Evolutionary conservation across 192 early-diverging fungal species (phyloP), one percentile per base, ranked within the genome.

Genomic region (Podila clonocystis): DNA sequence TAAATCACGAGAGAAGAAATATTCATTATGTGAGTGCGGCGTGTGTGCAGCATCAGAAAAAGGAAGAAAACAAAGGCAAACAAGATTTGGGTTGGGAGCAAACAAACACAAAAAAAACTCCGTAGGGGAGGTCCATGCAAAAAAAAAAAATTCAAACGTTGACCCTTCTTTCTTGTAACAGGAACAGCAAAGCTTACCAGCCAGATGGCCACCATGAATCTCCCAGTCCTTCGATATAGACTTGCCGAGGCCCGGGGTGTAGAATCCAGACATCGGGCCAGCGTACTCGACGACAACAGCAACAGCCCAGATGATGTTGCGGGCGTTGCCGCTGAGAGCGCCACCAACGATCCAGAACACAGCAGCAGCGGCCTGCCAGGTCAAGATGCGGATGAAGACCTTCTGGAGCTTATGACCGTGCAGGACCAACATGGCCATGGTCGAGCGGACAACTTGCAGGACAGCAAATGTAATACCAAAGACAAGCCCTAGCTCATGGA

Each of bases 191-290:
- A 20, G 4, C 49, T 70, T 70, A 77, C 75, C 75, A 61, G 75
- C 75, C 34, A 77, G 58, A 45, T 77, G 75, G 48, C 75, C 75
- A 41, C 75, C 75, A 62, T 77, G 68, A 22, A 77, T 71, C 34
- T 71, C 64, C 75, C 75, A 77, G 31, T 77, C 75, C 9, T 50
- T 63, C 7, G 75, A 50, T 5, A 59, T 4, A 2, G 75, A 70
- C 33, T 55, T 65, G 4, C 75, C 75, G 26, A 71, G 15, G 5
- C 29, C 62, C n/a, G 75, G 75, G 0, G 64, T 71, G 45, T 77
- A 71, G 7, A 77, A 77, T 8, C 75, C 75, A 2, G 58, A 12
- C 1, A 64, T 58, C 0, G 75, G 48, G 2, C 63, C 59, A 4
- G 62, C 48, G 29, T 77, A 77, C 15, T 77, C 75, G n/a, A 77